Percentiles rank a stretch among this genome's conserved stretches.
Evolutionary conservation across 2,329 filamentous ascomycete genomes (phyloP).

Genomic region (Aspergillus sp.): DNA sequence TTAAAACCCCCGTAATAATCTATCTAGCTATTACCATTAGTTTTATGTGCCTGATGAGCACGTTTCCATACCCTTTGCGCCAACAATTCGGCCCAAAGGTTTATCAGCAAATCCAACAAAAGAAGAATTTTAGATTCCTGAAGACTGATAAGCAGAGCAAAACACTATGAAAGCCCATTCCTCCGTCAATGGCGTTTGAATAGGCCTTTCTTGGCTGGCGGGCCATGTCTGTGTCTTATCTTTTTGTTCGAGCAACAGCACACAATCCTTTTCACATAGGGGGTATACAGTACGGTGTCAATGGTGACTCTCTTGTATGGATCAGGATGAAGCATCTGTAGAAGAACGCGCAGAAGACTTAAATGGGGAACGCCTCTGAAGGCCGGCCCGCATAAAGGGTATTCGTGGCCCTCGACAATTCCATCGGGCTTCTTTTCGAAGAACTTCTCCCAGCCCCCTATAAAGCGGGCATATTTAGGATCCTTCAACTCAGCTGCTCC

Average conservation of each 20-base stretch:
- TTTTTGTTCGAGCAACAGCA: slow-evolving; percentile 66
- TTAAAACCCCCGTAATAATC: too few relatives aligned
- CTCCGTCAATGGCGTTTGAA: slow-evolving; percentile 12
- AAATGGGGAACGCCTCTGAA: slow-evolving; percentile 51
- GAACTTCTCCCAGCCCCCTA: slow-evolving; percentile 66
- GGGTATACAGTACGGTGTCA: slow-evolving; percentile 61
- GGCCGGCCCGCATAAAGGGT: slow-evolving; percentile 61
- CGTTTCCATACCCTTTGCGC: too few relatives aligned
- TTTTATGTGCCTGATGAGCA: too few relatives aligned
- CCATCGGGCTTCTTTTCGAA: slow-evolving; percentile 51
- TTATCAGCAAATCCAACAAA: not conserved
- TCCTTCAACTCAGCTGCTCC: slow-evolving; percentile 57
- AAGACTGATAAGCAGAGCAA: slow-evolving; percentile 11
- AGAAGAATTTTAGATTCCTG: not conserved
- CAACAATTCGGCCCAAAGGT: too few relatives aligned
- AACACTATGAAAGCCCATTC: slow-evolving; percentile 19
- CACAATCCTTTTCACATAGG: slow-evolving; percentile 70
- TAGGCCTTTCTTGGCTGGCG: slow-evolving; percentile 22
- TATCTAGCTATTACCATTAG: too few relatives aligned
- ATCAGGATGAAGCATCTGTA: slow-evolving; percentile 79
- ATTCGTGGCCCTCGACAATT: slow-evolving; percentile 54
- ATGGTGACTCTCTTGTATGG: slow-evolving; percentile 67
- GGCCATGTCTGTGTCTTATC: slow-evolving; percentile 27
- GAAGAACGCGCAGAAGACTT: slow-evolving; percentile 61
- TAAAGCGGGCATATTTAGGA: slow-evolving; percentile 60